Percentiles rank a stretch among this genome's conserved stretches.
Conservation (phyloP, 2,329 filamentous ascomycete species). For the Monosporascus sp. region DNA sequence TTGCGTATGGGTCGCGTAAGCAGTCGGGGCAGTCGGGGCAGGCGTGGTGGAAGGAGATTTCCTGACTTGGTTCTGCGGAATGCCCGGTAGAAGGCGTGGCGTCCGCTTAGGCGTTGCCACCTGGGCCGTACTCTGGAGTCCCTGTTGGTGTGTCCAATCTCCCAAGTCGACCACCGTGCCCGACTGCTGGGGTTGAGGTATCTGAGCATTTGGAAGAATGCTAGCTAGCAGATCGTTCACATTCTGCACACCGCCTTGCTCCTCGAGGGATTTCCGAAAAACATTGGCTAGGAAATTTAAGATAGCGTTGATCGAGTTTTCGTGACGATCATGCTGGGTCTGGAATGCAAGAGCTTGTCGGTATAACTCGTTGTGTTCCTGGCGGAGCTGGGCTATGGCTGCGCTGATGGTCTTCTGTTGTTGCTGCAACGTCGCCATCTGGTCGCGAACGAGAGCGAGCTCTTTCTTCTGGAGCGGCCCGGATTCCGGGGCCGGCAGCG, state of each 20-base stretch:
- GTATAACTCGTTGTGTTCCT: constrained; percentile 83
- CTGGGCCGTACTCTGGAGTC: constrained; percentile 29
- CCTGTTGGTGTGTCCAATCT: constrained; percentile 48
- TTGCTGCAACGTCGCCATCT: constrained; percentile 75
- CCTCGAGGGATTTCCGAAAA: constrained; percentile 88
- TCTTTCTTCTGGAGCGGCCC: constrained; percentile 62
- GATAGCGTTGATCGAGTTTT: constrained; percentile 98
- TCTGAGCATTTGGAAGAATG: constrained; percentile 57
- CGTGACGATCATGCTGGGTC: constrained; percentile 88
- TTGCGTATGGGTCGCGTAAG: constrained; percentile 23
- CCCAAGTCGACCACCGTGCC: constrained; percentile 58
- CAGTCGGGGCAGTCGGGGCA: constrained; percentile 23
- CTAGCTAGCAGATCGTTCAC: constrained; percentile 80
- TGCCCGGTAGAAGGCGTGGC: constrained; percentile 50
- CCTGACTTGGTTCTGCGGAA: constrained; percentile 34
- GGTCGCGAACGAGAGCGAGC: constrained; percentile 68
- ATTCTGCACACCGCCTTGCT: constrained; percentile 68
- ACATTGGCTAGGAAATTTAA: constrained; percentile 94
- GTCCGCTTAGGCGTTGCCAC: constrained; percentile 44
- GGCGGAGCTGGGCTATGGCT: constrained; percentile 73
- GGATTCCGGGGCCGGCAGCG: constrained; percentile 38
- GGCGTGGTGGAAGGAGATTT: constrained; percentile 25
- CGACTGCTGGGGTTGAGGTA: constrained; percentile 38
- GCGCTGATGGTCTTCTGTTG: constrained; percentile 82
- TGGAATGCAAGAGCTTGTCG: constrained; percentile 87